phyloP scores from a whole-genome alignment of 768 basidiomycete species.

The Leccinum ochraceum region DNA sequence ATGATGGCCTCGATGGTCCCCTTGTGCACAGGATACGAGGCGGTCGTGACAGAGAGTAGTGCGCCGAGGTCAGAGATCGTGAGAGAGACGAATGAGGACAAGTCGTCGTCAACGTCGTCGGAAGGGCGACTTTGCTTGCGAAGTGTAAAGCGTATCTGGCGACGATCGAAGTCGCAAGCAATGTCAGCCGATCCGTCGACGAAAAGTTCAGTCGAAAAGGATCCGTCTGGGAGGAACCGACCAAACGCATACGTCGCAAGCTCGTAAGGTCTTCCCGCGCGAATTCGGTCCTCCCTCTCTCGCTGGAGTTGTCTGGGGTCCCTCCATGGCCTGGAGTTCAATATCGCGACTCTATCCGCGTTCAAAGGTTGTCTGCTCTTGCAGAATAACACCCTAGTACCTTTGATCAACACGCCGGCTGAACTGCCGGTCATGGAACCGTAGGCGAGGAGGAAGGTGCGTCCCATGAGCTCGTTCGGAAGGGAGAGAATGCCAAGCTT shows the following conservation, averaged over 20 bases:
- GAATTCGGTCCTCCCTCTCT: slow-evolving; percentile 27
- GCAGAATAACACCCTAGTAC: slow-evolving; percentile 20
- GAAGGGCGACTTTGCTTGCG: slow-evolving; percentile 24
- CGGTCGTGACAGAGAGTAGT: slow-evolving; percentile 5
- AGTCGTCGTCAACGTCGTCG: slow-evolving; percentile 2
- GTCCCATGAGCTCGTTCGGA: slow-evolving; percentile 21
- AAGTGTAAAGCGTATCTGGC: slow-evolving; percentile 33
- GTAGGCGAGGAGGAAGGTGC: slow-evolving; percentile 30
- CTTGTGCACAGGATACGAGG: slow-evolving; percentile 23
- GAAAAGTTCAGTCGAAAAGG: slow-evolving; percentile 36
- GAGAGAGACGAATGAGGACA: not conserved
- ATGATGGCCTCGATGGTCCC: slow-evolving; percentile 25
- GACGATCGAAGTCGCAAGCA: slow-evolving; percentile 39
- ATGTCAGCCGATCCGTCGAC: slow-evolving; percentile 31
- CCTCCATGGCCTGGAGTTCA: slow-evolving; percentile 30
- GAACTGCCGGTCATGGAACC: slow-evolving; percentile 9
- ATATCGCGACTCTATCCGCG: slow-evolving; percentile 21
- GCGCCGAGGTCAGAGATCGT: not conserved
- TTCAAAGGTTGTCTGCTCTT: slow-evolving; percentile 26
- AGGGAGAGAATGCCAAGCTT: slow-evolving; percentile 35
- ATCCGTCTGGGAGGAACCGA: slow-evolving; percentile 35
- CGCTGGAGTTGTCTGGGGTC: slow-evolving; percentile 30
- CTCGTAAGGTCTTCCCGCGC: slow-evolving; percentile 21
- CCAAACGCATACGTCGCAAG: slow-evolving; percentile 36
- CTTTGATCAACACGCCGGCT: slow-evolving; percentile 30